These are phyloP conservation scores for Aspergillus calidoustus DNA, from an alignment of 2,329 filamentous ascomycete genomes.

Conservation along the genomic window DNA sequence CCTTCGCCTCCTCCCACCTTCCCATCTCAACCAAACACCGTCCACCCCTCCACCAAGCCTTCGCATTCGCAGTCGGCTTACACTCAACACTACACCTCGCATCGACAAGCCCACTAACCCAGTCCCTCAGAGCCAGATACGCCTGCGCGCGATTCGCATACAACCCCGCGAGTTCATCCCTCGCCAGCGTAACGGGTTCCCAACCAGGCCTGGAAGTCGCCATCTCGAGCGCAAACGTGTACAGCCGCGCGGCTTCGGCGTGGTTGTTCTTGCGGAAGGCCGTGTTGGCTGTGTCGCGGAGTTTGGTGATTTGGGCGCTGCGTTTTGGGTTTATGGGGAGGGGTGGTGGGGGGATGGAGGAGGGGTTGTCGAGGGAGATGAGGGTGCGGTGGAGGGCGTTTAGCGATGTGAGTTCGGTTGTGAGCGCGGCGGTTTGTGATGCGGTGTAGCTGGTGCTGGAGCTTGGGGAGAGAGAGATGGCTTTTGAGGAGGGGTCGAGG, in stretches of 20 bases:
- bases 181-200: conserved; percentile 82
- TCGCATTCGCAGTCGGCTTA: conserved; percentile 83
- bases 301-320: conserved; percentile 82
- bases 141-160: conserved; percentile 90
- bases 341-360: conserved; percentile 79
- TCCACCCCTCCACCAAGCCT: conserved; percentile 91
- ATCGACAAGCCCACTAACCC: conserved; percentile 86
- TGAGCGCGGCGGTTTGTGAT: conserved; percentile 56
- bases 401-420: conserved; percentile 70
- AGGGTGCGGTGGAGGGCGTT: conserved; percentile 78
- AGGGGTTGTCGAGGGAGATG: conserved; percentile 63
- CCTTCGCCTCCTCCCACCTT: conserved; percentile 76
- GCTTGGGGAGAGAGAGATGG: conserved; percentile 59
- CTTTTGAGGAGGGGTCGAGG: conserved; percentile 81
- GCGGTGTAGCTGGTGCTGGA: conserved; percentile 50
- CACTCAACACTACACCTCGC: conserved; percentile 87
- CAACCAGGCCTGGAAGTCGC: conserved; percentile 78
- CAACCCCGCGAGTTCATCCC: conserved; percentile 80
- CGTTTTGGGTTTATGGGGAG: conserved; percentile 93
- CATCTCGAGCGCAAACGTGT: conserved; percentile 89
- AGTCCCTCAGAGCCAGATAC: conserved; percentile 78
- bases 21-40: conserved; percentile 91
- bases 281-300: conserved; percentile 84
- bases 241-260: conserved; percentile 77
- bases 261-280: conserved; percentile 79